A percentile compares a stretch with the other conserved stretches of the same genome.
Conservation (phyloP, 345 rosid species). For the Erodium maritimum region DNA sequence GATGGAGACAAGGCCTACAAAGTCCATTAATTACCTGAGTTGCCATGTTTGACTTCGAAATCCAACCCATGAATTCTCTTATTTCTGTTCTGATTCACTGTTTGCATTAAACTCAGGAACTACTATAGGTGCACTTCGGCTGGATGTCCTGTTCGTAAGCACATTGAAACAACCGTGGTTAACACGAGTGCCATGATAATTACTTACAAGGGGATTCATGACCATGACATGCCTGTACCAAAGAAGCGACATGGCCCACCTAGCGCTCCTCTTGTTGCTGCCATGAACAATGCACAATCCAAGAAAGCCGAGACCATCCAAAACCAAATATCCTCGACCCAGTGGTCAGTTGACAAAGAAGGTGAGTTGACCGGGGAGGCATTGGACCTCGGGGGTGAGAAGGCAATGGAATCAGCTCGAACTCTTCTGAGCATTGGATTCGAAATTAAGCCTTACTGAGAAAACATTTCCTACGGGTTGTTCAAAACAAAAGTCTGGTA, state of each 20-base stretch:
- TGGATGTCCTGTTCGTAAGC: constrained; percentile 87
- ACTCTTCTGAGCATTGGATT: constrained; percentile 91
- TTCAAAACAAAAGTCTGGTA: neutral
- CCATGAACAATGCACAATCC: constrained; percentile 30
- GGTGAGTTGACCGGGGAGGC: constrained; percentile 52
- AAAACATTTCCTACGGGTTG: neutral
- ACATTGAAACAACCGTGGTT: constrained; percentile 66
- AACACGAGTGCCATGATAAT: constrained; percentile 50
- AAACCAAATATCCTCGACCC: constrained; percentile 31
- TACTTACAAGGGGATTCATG: constrained; percentile 81
- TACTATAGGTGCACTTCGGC: constrained; percentile 94
- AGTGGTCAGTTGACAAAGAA: constrained; percentile 40
- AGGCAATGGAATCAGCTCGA: constrained; percentile 87
- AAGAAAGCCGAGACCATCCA: constrained; percentile 24
- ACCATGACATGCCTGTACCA: constrained; percentile 92
- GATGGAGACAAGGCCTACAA: no score
- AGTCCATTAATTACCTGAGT: no score
- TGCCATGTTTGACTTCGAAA: no score
- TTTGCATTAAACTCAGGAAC: constrained; percentile 42
- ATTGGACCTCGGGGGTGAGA: constrained; percentile 61
- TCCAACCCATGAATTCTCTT: neutral
- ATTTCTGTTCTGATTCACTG: constrained; percentile 2
- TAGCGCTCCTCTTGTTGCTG: constrained; percentile 70
- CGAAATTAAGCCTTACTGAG: constrained; percentile 83
- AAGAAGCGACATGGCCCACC: constrained; percentile 81